Conservation (phyloP, 305 asterid species). For the Andrographis paniculata region DNA sequence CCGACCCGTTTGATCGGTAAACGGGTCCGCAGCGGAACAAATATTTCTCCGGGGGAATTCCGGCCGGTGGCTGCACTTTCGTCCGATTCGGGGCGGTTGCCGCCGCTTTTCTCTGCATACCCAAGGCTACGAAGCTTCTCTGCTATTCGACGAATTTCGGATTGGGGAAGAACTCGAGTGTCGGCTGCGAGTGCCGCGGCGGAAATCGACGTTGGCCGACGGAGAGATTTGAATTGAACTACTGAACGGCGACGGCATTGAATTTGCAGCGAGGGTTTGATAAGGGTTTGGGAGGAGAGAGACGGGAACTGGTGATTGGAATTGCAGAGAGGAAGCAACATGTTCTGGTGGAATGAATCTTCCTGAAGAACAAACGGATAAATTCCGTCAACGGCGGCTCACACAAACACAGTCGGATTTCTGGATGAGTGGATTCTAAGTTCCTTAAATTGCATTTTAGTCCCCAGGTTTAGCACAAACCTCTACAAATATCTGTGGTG, state of each 20-base stretch:
- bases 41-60: constrained; percentile 74
- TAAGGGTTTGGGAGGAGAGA: constrained; percentile 28
- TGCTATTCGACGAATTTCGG: constrained; percentile 73
- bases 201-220: constrained; percentile 27
- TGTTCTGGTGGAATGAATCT: no score
- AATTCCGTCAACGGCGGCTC: no score
- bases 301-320: constrained; percentile 34
- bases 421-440: no score
- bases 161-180: constrained; percentile 37
- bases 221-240: constrained; percentile 19
- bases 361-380: no score
- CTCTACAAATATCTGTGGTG: no score
- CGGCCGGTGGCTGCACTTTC: constrained; percentile 19
- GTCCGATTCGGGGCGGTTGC: constrained; percentile 21
- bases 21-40: constrained; percentile 63
- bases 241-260: constrained; percentile 17
- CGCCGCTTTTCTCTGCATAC: constrained; percentile 44
- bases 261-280: constrained; percentile 20
- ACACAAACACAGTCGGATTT: no score
- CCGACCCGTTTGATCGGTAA: constrained; percentile 81
- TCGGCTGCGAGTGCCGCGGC: constrained; percentile 32
- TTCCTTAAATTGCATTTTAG: no score
- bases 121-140: constrained; percentile 93
- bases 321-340: constrained; percentile 41
- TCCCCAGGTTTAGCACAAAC: no score